Evolutionary conservation across 176 grass and related monocot genomes (phyloP).

Genomic region (Melocanna baccifera): DNA sequence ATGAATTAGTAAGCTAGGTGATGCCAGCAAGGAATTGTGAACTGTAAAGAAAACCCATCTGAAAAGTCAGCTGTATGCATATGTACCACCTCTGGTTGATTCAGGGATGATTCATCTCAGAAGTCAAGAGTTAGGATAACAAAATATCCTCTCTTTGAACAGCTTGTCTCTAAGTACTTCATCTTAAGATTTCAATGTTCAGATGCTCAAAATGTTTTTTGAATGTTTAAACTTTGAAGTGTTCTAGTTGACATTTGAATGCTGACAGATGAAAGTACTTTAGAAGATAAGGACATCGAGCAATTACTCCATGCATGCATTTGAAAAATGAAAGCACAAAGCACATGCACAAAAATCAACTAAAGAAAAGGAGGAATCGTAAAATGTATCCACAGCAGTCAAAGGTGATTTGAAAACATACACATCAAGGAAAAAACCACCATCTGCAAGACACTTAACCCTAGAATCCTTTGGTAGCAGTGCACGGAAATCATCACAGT

Average conservation of each 20-base stretch:
- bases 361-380: neutral
- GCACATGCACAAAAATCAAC: neutral
- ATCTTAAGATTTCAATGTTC: neutral
- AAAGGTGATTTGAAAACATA: slow-evolving; percentile 40
- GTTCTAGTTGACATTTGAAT: slow-evolving; percentile 1
- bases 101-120: neutral
- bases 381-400: neutral
- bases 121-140: neutral
- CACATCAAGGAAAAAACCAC: slow-evolving; percentile 85
- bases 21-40: neutral
- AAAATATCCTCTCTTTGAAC: neutral
- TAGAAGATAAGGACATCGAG: neutral
- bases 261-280: neutral
- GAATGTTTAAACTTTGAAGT: neutral
- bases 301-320: neutral
- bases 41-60: neutral
- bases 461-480: slow-evolving; percentile 54
- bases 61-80: neutral
- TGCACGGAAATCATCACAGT: slow-evolving; percentile 73
- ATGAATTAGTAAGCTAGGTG: neutral
- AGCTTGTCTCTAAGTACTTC: neutral
- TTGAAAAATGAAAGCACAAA: neutral
- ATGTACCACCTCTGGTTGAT: neutral
- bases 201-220: neutral
- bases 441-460: slow-evolving; percentile 83